These are phyloP conservation scores for Crithidia acanthocephali DNA, from an alignment of 208 protist species.

Conservation along the genomic window DNA sequence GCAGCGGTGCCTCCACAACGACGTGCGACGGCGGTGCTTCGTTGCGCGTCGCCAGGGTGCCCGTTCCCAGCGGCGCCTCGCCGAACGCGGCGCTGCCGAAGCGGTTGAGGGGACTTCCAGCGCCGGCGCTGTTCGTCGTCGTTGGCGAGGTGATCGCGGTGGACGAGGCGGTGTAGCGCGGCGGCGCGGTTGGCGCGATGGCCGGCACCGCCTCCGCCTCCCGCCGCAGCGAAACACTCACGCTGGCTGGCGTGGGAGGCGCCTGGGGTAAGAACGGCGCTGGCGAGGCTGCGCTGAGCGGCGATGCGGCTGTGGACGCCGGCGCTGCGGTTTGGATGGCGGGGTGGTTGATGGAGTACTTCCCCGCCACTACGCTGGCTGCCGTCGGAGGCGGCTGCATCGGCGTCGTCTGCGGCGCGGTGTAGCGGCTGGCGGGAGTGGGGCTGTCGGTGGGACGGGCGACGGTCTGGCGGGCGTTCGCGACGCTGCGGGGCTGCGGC, in stretches of 20 bases:
- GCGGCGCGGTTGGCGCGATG: background rate
- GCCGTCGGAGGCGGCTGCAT: background rate
- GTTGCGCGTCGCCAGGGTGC: constrained; percentile 5
- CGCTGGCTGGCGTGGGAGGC: too few relatives aligned
- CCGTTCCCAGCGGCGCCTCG: background rate
- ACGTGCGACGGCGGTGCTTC: constrained; percentile 1
- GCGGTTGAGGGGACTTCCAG: background rate
- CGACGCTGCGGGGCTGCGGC: constrained; percentile 26
- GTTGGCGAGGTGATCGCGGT: constrained; percentile 1
- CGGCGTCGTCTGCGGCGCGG: background rate
- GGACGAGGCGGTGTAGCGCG: constrained; percentile 30
- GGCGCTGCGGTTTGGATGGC: constrained; percentile 4
- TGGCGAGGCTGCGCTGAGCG: background rate
- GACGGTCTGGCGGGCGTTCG: constrained; percentile 2
- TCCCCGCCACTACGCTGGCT: constrained; percentile 6
- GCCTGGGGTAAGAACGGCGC: background rate
- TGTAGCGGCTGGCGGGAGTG: background rate
- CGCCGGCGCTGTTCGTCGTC: background rate
- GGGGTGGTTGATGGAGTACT: constrained; percentile 13
- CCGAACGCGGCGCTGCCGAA: background rate
- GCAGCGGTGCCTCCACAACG: constrained; percentile 13
- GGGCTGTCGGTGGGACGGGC: background rate
- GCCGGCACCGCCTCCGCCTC: constrained; percentile 3
- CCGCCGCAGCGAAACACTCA: background rate
- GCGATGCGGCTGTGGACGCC: background rate